These are phyloP conservation scores for Polyporus arcularius DNA, from an alignment of 768 basidiomycete species.

Conservation along the genomic window DNA sequence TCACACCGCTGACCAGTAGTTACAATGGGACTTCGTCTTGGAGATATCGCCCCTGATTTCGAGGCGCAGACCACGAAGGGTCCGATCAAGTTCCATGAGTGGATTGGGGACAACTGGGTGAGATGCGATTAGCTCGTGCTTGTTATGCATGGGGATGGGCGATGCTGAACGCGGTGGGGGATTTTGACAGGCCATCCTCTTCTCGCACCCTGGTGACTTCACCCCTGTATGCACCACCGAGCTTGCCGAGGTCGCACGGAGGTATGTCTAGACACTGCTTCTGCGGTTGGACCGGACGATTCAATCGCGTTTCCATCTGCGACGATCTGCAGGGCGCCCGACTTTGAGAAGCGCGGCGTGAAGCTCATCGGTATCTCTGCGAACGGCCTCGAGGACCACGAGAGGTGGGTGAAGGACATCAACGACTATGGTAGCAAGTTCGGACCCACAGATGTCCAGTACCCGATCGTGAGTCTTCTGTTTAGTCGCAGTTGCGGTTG, in stretches of 20 bases:
- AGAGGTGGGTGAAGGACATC: slow-evolving; percentile 89
- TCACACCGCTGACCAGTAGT: neutral
- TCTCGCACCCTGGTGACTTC: slow-evolving; percentile 94
- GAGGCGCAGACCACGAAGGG: slow-evolving; percentile 88
- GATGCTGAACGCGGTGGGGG: neutral
- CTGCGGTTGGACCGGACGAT: no score
- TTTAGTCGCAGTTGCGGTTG: neutral
- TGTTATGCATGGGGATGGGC: no score
- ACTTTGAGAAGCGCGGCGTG: slow-evolving; percentile 86
- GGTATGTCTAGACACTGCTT: slow-evolving; percentile 14
- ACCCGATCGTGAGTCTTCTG: slow-evolving; percentile 77
- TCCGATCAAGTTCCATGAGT: slow-evolving; percentile 89
- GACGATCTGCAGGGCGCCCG: slow-evolving; percentile 47
- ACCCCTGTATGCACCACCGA: slow-evolving; percentile 97
- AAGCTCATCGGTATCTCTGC: slow-evolving; percentile 95
- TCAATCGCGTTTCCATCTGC: neutral
- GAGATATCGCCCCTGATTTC: slow-evolving; percentile 89
- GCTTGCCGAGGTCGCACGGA: slow-evolving; percentile 92
- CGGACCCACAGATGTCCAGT: slow-evolving; percentile 75
- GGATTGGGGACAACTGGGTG: slow-evolving; percentile 88
- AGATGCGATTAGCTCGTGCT: slow-evolving; percentile 19
- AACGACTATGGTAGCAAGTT: slow-evolving; percentile 72
- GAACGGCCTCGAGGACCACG: slow-evolving; percentile 83
- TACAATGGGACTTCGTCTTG: slow-evolving; percentile 65
- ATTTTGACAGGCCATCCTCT: slow-evolving; percentile 67